phyloP scores from a whole-genome alignment of 169 alveolate genomes.

The Theileria equi region DNA sequence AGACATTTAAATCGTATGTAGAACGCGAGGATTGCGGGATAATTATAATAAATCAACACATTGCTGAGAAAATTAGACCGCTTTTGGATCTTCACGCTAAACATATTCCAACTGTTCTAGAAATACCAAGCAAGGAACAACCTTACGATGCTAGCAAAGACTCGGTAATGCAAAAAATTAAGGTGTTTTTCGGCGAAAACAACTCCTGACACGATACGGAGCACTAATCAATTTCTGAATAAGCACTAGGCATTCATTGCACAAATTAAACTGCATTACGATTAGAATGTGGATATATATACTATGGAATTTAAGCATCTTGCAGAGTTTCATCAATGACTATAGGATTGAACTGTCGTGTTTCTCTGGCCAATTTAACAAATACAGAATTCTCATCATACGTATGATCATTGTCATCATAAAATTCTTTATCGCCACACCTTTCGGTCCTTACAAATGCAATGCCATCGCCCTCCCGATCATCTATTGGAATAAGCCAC shows the following conservation, averaged over 20 bases:
- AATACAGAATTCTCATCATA: conserved; percentile 42
- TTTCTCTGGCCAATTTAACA: conserved; percentile 52
- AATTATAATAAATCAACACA: conserved; percentile 72
- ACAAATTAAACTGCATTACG: not conserved
- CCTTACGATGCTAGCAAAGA: conserved; percentile 76
- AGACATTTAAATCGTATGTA: conserved; percentile 65
- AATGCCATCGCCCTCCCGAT: conserved; percentile 66
- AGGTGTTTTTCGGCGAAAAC: conserved; percentile 70
- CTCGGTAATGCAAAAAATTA: conserved; percentile 69
- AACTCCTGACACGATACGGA: conserved; percentile 19
- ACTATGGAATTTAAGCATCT: not conserved
- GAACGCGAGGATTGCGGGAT: conserved; percentile 71
- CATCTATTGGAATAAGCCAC: conserved; percentile 67
- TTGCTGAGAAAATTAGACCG: conserved; percentile 70
- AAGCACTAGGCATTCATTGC: not conserved
- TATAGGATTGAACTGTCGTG: conserved; percentile 50
- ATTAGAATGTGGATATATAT: not conserved
- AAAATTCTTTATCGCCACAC: not conserved
- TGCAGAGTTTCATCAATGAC: conserved; percentile 21
- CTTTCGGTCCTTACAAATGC: conserved; percentile 18
- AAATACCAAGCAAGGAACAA: conserved; percentile 75
- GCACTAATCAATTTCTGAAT: not conserved
- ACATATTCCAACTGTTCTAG: conserved; percentile 70
- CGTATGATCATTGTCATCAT: conserved; percentile 30
- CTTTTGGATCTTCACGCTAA: conserved; percentile 66